Conservation (phyloP, 306 rosid genomes). For the Malus domestica region ASM211411v1 NC_041803.1:26809501-26810000, state of each 20-base stretch:
- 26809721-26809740: slow-evolving; percentile 29
- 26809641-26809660: slow-evolving; percentile 52
- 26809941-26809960: slow-evolving; percentile 28
- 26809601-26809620: no score
- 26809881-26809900: background rate
- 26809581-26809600: no score
- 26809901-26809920: background rate
- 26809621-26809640: background rate
- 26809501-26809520: no score
- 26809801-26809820: slow-evolving; percentile 1
- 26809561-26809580: no score
- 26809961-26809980: slow-evolving; percentile 68
- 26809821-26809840: slow-evolving; percentile 1
- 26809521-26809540: no score
- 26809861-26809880: background rate
- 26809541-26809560: no score
- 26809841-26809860: background rate
- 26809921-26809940: background rate
- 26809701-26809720: slow-evolving; percentile 37
- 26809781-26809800: background rate
- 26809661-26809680: slow-evolving; percentile 54
- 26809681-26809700: slow-evolving; percentile 46
- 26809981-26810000: slow-evolving; percentile 54
- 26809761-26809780: slow-evolving; percentile 54
- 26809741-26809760: slow-evolving; percentile 26